Conservation (phyloP, 371 early-diverging fungal genomes). For the Mortierella sp. region DNA sequence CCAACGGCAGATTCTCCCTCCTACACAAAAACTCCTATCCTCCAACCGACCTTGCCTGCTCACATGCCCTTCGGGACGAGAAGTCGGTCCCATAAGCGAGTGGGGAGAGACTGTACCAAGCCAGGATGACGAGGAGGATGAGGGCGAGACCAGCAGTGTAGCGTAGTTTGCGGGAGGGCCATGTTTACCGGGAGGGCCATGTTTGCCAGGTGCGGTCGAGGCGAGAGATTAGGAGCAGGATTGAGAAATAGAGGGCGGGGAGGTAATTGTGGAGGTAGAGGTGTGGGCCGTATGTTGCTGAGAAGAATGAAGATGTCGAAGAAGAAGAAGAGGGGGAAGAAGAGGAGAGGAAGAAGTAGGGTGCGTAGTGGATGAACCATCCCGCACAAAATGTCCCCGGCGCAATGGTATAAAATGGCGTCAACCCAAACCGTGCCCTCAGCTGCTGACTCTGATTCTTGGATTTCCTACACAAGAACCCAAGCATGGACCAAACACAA, state of each 20-base stretch:
- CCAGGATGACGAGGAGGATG: constrained; percentile 60
- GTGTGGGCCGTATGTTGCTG: constrained; percentile 71
- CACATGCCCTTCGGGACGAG: constrained; percentile 22
- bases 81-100: constrained; percentile 81
- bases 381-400: constrained; percentile 86
- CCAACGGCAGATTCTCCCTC: constrained; percentile 31
- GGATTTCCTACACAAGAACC: constrained; percentile 74
- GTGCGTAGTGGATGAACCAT: constrained; percentile 93
- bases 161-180: constrained; percentile 17
- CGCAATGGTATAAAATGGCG: constrained; percentile 64
- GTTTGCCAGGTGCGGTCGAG: constrained; percentile 65
- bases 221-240: constrained; percentile 79
- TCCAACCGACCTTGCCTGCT: constrained; percentile 27
- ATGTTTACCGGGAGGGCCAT: constrained; percentile 49
- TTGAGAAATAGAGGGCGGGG: constrained; percentile 89
- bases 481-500: constrained; percentile 59
- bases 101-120: constrained; percentile 77
- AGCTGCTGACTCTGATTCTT: constrained; percentile 50
- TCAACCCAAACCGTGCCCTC: constrained; percentile 37
- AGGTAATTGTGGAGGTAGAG: constrained; percentile 98
- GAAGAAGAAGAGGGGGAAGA: background rate
- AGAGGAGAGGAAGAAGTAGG: constrained; percentile 86
- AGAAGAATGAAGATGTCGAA: background rate
- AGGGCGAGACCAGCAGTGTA: constrained; percentile 41
- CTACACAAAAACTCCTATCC: constrained; percentile 46